Base-by-base conservation (phyloP, 495 filamentous ascomycete species). In the Staphylotrichum longicolle region DNA sequence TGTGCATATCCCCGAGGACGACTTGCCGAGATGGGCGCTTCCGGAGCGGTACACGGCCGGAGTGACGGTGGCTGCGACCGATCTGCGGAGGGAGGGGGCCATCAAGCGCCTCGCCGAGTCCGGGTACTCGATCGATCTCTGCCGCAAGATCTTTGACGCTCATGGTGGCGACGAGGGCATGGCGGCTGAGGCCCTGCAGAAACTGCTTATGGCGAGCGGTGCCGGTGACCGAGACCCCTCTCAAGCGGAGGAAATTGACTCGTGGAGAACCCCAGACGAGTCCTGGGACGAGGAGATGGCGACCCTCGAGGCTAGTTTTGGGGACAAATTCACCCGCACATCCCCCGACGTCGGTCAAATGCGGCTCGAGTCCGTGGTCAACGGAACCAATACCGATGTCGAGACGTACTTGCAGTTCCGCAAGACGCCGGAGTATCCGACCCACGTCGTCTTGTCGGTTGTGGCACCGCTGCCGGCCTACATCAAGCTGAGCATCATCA, bases 1-100 rank as follows among this genome's bases (percentile, higher is more conserved):
- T 27, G 89, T 98, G 37, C 93, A 98, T 74, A 90, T 98, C 20
- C 95, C 94, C 3, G 94, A 98, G 72, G 95, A 98, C 71, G 94
- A 98, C 71, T 75, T 97, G 3, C 94, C 94, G 0, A 72, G 80
- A 15, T 96, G 93, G 91, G 88, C 89, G 70, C 77, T 98, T 32
- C 95, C 95, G 4, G 93, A 94, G 74, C 86, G 84, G 46, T 98
- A 98, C 68, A 84, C 85, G 2, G 92, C 91, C 9, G 94, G 94
- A 14, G 85, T 98, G 52, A 90, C 85, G 49, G 86, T 98, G 60
- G 91, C 85, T 2, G 86, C 87, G 45, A 86, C 84, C 7, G 88
- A 97, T 74, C 70, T 96, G 49, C 86, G 85, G 65, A 84, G 81
- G 65, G 92, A 97, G 68, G 87, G 81, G 11, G 85, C 85, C 34